Evolutionary conservation across 352 stramenopile genomes (phyloP).

Genomic region (Phytophthora agathidicida): DNA sequence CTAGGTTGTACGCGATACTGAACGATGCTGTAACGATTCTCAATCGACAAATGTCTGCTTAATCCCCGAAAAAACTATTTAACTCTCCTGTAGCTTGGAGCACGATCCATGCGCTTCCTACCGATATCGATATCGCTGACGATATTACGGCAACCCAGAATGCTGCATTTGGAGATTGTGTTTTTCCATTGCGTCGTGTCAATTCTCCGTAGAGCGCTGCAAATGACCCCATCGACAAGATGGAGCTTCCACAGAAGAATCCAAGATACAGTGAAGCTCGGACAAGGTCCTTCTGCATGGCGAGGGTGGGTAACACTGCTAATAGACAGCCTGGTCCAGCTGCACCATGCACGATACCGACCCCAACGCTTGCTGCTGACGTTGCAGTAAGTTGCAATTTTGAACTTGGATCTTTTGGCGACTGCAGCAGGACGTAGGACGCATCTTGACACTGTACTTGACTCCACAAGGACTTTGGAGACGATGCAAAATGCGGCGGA

Average conservation of each 20-base stretch:
- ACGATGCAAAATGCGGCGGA: conserved; percentile 29
- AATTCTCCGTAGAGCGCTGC: conserved; percentile 80
- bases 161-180: conserved; percentile 37
- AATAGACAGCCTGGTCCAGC: conserved; percentile 77
- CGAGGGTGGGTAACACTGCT: conserved; percentile 86
- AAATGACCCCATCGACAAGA: conserved; percentile 90
- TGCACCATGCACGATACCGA: conserved; percentile 90
- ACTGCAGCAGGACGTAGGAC: conserved; percentile 54
- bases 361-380: conserved; percentile 39
- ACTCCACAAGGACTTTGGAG: conserved; percentile 39
- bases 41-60: conserved; percentile 8
- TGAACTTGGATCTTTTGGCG: conserved; percentile 22
- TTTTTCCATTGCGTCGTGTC: conserved; percentile 37
- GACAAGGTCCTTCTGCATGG: conserved; percentile 71
- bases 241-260: conserved; percentile 87
- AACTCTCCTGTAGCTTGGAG: conserved; percentile 66
- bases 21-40: conserved; percentile 5
- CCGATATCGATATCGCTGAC: conserved; percentile 56
- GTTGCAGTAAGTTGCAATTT: conserved; percentile 14
- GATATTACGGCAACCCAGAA: conserved; percentile 61
- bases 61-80: conserved; percentile 60
- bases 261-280: conserved; percentile 84
- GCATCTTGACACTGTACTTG: conserved; percentile 63
- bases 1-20: background rate
- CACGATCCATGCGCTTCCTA: conserved; percentile 77